Conservation (phyloP, 225 moss, liverwort and hornwort species). For the Marchantia polymorpha region DNA sequence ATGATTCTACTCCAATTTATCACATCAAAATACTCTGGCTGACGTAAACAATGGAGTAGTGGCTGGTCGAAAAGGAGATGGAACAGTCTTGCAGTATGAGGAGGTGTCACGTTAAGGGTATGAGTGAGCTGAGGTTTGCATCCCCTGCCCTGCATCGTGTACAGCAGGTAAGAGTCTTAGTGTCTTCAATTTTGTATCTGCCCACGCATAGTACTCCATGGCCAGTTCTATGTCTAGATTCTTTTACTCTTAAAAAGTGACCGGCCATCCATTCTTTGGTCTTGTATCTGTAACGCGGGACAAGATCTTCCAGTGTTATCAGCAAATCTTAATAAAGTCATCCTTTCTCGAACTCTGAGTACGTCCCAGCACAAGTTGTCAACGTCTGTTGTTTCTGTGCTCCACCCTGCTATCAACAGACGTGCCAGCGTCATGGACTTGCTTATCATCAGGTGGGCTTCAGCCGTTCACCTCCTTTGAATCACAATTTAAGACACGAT, state of each 20-base stretch:
- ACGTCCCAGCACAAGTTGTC: background rate
- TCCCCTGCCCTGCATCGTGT: constrained; percentile 22
- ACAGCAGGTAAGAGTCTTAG: constrained; percentile 17
- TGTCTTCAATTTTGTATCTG: constrained; percentile 22
- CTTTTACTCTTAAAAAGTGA: background rate
- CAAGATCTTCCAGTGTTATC: constrained; percentile 18
- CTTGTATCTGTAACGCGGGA: constrained; percentile 16
- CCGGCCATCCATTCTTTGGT: constrained; percentile 26
- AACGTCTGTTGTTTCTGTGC: background rate
- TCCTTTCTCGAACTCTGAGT: background rate
- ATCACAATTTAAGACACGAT: too few species aligned
- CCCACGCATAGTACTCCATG: constrained; percentile 13
- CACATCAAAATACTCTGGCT: background rate
- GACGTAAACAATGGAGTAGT: background rate
- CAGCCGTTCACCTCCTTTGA: too few species aligned
- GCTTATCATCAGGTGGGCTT: too few species aligned
- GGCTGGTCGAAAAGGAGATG: background rate
- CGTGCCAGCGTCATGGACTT: too few species aligned
- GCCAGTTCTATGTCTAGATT: constrained; percentile 15
- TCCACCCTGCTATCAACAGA: too few species aligned
- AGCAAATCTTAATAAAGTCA: constrained; percentile 11
- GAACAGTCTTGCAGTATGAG: background rate
- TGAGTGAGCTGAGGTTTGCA: constrained; percentile 11
- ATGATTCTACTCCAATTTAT: background rate
- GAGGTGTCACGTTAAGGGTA: constrained; percentile 1